phyloP scores from a whole-genome alignment of 805 yeast genomes.

The Monosporozyma unispora region DNA sequence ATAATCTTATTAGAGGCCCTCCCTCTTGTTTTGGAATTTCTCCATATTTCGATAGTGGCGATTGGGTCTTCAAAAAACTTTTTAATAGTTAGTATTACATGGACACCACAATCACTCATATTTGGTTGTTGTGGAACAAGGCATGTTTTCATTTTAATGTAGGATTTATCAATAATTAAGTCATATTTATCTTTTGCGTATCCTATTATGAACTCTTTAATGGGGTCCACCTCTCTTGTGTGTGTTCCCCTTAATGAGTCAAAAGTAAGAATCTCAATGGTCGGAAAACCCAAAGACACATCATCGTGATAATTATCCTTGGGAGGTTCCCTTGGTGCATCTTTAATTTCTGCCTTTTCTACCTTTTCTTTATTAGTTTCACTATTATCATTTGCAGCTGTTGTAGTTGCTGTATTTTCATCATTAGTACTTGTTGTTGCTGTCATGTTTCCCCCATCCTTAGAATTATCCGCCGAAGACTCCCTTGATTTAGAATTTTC shows the following conservation, averaged over 20 bases:
- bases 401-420: too few relatives aligned
- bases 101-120: conserved; percentile 91
- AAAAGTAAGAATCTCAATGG: conserved; percentile 45
- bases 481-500: neutral
- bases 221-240: conserved; percentile 46
- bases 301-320: conserved; percentile 6
- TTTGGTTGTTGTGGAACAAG: conserved; percentile 78
- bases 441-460: neutral
- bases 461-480: too few relatives aligned
- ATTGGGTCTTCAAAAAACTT: conserved; percentile 45
- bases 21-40: conserved; percentile 15
- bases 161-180: conserved; percentile 37
- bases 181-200: conserved; percentile 61
- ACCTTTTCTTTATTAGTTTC: too few relatives aligned
- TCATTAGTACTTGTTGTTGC: neutral
- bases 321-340: neutral
- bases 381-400: too few relatives aligned
- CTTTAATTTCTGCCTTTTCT: neutral
- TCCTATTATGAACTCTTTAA: conserved; percentile 49
- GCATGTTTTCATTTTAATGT: conserved; percentile 41
- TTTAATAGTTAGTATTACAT: conserved; percentile 65
- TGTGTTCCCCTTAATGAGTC: conserved; percentile 62
- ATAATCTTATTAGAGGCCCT: conserved; percentile 12
- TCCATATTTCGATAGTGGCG: conserved; percentile 45
- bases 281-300: conserved; percentile 13